Percentiles rank a stretch among this genome's conserved stretches.
These are phyloP conservation scores for Suzukiozyma palmioleophila DNA, from an alignment of 1,139 yeast species.

Conservation along the genomic window DNA sequence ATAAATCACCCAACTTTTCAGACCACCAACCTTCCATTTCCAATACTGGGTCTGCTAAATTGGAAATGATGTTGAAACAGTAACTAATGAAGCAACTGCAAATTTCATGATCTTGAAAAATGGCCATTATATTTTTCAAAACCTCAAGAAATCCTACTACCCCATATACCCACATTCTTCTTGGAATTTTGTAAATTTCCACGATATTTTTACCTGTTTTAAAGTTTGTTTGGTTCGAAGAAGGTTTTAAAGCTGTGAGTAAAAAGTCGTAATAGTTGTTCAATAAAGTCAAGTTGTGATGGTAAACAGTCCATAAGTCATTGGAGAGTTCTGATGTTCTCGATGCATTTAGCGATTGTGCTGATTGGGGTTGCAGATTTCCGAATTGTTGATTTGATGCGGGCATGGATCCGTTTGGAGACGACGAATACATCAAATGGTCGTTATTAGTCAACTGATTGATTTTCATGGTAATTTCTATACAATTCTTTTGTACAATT, in stretches of 20 bases:
- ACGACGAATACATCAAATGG: constrained; percentile 4
- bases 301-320: constrained; percentile 69
- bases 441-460: constrained; percentile 36
- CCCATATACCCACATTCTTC: constrained; percentile 82
- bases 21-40: constrained; percentile 74
- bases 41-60: constrained; percentile 47
- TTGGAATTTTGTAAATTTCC: constrained; percentile 68
- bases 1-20: constrained; percentile 73
- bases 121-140: constrained; percentile 65
- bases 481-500: constrained; percentile 63
- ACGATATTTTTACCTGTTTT: constrained; percentile 74
- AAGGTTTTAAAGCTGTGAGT: constrained; percentile 64
- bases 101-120: constrained; percentile 48
- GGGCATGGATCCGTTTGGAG: constrained; percentile 1
- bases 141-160: constrained; percentile 74
- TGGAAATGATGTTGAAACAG: constrained; percentile 49
- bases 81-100: constrained; percentile 46
- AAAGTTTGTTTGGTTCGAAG: constrained; percentile 46
- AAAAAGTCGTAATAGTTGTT: constrained; percentile 70
- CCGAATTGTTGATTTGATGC: neutral
- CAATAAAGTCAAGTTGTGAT: constrained; percentile 57
- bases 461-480: constrained; percentile 49
- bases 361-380: neutral
- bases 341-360: constrained; percentile 6
- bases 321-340: constrained; percentile 51